Base-by-base conservation (phyloP, 768 basidiomycete species). In the Lyophyllum decastes region DNA sequence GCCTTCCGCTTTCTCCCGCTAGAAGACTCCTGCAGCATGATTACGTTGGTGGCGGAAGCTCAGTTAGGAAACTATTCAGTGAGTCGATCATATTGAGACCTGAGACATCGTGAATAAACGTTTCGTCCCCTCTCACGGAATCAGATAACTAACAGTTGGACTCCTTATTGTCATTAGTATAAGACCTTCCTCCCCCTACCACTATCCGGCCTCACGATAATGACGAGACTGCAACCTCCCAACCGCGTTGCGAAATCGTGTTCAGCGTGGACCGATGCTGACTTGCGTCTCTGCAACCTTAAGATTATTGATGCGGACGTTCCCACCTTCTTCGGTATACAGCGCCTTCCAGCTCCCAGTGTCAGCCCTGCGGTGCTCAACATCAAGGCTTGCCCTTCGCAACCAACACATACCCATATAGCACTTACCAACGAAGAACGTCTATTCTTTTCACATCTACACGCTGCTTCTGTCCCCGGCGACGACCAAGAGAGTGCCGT, bases 351-450 rank as follows among this genome's bases (percentile, higher is more conserved):
- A 10, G 21, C 16, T 26, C 60, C 63, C 10, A 46, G 40, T 12
- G 57, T 64, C 22, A 57, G 60, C n/a, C 58, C 63, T 2, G 47
- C 56, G 1, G 45, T 61, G 19, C 49, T 59, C 33, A 54, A 57
- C 35, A 48, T 52, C 26, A 63, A 51, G 19, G 49, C 43, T 33
- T 30, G 52, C 6, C 50, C 27, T 24, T 49, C 54, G 12, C 49
- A 35, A 21, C 35, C 35, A 12, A 45, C 53, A 10, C 26, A 54
- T 27, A 53, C 57, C 12, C 48, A 62, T 1, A 47, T 34, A 12
- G 57, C 52, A 10, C 64, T 63, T 30, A 59, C 55, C 14, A 57
- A 61, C n/a, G 52, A 53, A 19, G 61, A 65, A 24, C 58, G 58
- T 19, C 38, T 61, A 30, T 65, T 65, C 38, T 59, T 63, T 52